Evolutionary conservation across 371 early-diverging fungal genomes (phyloP), one percentile per base, ranked within the genome.

Genomic region (Phascolomyces articulosus): DNA sequence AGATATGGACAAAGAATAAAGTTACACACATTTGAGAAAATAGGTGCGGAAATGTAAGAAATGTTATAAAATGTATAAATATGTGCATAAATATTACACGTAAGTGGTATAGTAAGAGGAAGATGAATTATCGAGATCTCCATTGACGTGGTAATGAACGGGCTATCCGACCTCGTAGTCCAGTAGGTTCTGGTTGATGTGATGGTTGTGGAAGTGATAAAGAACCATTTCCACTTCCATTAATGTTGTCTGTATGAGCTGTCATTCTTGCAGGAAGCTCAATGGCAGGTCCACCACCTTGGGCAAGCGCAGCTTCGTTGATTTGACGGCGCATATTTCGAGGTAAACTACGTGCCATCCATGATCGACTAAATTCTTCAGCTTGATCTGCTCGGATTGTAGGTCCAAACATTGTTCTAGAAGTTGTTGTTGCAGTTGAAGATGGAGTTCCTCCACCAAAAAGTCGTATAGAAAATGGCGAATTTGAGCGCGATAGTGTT

Each of bases 261-360:
- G 64, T 59, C 64, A 64, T 64, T 31, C 64, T 29, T 9, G 57
- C 57, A 23, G 64, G 64, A 13, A 67, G 47, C n/a, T 58, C 63
- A 38, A 67, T 67, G 6, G 60, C 48, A 4, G 67, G 53, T 9
- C 55, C 63, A 34, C 27, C 31, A 24, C 26, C 29, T 13, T 23
- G 59, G 24, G 53, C 34, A 16, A 54, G 40, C 18, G 63, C 63
- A 54, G 74, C 78, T 55, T 70, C 66, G 15, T 70, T 40, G 10
- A 82, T 67, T 54, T 82, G 82, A 21, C 82, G 73, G 47, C 79
- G 69, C 82, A 82, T 82, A 41, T 70, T 82, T 48, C 82, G 64
- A 15, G 82, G 82, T 61, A 82, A 48, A 55, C 76, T 78, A 24
- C 79, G 70, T 4, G 77, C 77, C 72, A 82, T 75, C 82, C 82